Conservation (phyloP, 116 monocot species). For the Dioscorea cayenensis region DNA sequence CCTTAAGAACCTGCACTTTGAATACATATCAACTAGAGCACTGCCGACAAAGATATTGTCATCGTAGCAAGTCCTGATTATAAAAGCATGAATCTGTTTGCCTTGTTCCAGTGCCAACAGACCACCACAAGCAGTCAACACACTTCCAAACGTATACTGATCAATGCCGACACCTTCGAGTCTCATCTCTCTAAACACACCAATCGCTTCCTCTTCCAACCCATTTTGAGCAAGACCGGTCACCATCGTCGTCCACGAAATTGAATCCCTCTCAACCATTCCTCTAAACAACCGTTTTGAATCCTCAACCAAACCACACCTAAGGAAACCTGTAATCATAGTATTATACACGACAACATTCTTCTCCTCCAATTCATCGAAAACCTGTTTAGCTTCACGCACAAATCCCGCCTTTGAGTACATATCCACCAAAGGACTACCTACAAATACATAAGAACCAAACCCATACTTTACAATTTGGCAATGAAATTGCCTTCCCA, state of each 20-base stretch:
- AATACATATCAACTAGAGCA: constrained; percentile 80
- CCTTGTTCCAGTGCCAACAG: constrained; percentile 37
- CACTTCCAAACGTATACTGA: constrained; percentile 71
- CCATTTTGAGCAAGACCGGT: constrained; percentile 53
- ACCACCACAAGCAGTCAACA: constrained; percentile 52
- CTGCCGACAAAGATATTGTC: constrained; percentile 68
- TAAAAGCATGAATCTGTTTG: constrained; percentile 49
- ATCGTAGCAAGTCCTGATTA: constrained; percentile 41
- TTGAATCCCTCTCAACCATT: constrained; percentile 54
- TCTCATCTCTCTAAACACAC: constrained; percentile 50
- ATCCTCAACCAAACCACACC: constrained; percentile 57
- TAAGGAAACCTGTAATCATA: constrained; percentile 51
- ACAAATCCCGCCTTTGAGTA: constrained; percentile 41
- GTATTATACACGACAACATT: constrained; percentile 66
- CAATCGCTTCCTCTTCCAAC: constrained; percentile 30
- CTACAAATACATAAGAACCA: constrained; percentile 46
- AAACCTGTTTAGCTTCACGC: constrained; percentile 37
- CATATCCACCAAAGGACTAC: constrained; percentile 69
- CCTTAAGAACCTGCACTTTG: constrained; percentile 44
- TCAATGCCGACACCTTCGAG: constrained; percentile 30
- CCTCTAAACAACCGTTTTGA: constrained; percentile 41
- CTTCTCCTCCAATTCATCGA: constrained; percentile 41
- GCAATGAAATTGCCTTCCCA: constrained; percentile 64
- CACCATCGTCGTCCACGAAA: constrained; percentile 72
- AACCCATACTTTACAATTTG: constrained; percentile 54